Evolutionary conservation across 1,139 yeast genomes (phyloP), one percentile per base, ranked within the genome.

Genomic region (Suhomyces terraborum): DNA sequence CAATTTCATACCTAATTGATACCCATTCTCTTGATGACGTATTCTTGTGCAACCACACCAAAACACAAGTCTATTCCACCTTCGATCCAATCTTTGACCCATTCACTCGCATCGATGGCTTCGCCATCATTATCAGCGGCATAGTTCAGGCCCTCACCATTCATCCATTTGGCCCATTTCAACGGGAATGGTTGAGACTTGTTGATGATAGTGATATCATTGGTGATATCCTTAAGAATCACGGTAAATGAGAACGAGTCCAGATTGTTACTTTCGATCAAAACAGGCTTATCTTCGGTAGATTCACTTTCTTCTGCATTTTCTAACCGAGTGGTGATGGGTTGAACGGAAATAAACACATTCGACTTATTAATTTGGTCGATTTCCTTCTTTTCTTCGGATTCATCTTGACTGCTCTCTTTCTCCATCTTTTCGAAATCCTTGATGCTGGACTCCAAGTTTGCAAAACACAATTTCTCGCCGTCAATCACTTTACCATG

Each of bases 51-150:
- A 27, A 88, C 69, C 1, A 88, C 84, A 8, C 96, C 98, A 48
- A 91, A 78, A 24, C 89, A 75, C 50, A 89, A 73, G 23, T 82
- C 80, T 42, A 93, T 70, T 0, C 96, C 95, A 52, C 86, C 88
- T 55, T 80, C 84, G 30, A 93, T 77, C 98, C 98, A 91, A 45
- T 81, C 93, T 39, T 79, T 75, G n/a, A 93, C 95, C 98, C 98
- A 93, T 50, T 88, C 96, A 39, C 88, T 75, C 9, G 98, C 97
- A 60, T 91, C 96, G 31, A 89, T 78, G n/a, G 69, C 77, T 4
- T 50, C 55, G 8, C 63, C 73, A 12, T 62, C 72, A 4, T 18
- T 53, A 7, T 53, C 62, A 4, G 51, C 59, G 51, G 58, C 60
- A 14, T 56, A 61, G 14, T 65, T 64, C 51, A 44, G 67, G 28